Evolutionary conservation across 139 green algal species (phyloP).

Genomic region (Picochlorum sp.): DNA sequence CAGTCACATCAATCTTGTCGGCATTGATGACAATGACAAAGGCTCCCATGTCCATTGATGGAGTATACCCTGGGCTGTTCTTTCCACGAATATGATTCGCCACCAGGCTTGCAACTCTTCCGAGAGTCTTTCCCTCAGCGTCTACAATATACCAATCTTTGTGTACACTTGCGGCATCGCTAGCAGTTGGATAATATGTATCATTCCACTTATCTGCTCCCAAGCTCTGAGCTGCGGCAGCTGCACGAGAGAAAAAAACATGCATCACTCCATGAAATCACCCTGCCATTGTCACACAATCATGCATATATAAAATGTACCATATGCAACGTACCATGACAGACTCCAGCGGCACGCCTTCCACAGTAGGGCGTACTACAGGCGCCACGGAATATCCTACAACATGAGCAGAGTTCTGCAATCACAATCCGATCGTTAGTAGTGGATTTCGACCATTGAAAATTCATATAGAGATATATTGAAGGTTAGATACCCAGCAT

Average conservation of each 20-base stretch:
- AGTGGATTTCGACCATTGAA: too few species aligned
- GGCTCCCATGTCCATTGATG: slow-evolving; percentile 91
- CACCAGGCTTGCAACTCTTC: slow-evolving; percentile 75
- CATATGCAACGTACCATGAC: not conserved
- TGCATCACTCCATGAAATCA: too few species aligned
- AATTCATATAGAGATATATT: too few species aligned
- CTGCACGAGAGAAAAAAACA: not conserved
- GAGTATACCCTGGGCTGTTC: slow-evolving; percentile 74
- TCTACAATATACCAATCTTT: slow-evolving; percentile 95
- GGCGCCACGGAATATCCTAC: slow-evolving; percentile 3
- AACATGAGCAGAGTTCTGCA: not conserved
- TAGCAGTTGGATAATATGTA: slow-evolving; percentile 90
- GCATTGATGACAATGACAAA: slow-evolving; percentile 97
- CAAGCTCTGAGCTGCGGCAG: slow-evolving; percentile 4
- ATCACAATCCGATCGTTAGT: too few species aligned
- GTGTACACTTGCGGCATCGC: slow-evolving; percentile 58
- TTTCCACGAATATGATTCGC: slow-evolving; percentile 91
- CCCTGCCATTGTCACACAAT: too few species aligned
- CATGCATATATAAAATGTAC: too few species aligned
- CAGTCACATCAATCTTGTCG: slow-evolving; percentile 82
- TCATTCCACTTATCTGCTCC: slow-evolving; percentile 77
- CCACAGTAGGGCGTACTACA: not conserved
- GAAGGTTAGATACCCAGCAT: too few species aligned
- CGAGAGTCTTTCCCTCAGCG: slow-evolving; percentile 87
- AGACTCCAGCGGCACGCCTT: not conserved